Evolutionary conservation across 2,329 filamentous ascomycete species (phyloP), one percentile per base, ranked within the genome.

Genomic region (Hysterium pulicare): DNA sequence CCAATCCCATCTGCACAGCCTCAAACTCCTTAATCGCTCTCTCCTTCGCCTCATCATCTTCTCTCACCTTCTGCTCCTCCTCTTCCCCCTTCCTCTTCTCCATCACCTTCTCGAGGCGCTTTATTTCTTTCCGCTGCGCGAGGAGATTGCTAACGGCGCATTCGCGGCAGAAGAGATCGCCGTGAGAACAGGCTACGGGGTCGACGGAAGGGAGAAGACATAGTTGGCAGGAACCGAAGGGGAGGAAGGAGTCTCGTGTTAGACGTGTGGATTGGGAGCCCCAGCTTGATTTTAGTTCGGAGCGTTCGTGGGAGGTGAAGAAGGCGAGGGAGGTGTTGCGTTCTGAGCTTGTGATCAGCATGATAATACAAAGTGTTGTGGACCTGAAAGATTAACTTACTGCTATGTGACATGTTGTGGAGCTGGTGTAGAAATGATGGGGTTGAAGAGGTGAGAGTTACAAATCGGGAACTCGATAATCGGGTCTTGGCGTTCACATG

Each of bases 91-190:
- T 73, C 21, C 81, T 78, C 22, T 77, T 71, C 50, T 84, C 82
- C 16, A 79, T 74, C 17, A 79, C 76, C 53, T 81, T 85, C 47
- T 88, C 87, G 2, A 87, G 62, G 0, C 93, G 81, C 64, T 90
- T 93, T 50, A 95, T 90, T 62, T 97, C 93, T 70, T 90, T 87
- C 54, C 88, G 84, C 68, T 98, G 91, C 1, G 89, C 79, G 1
- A 97, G 76, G n/a, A 98, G 82, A 58, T 97, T 95, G 53, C 76
- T 83, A 40, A 97, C 80, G 7, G 90, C 90, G 71, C 91, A 98
- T 71, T 97, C 93, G 54, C 89, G 83, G 67, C 91, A 98, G 72
- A 97, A 97, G 11, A 98, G 76, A 66, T 97, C 90, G 47, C 91
- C 91, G 10, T 51, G 48, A 2, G 69, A 73, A 67, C 91, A 97